Evolutionary conservation across 2,329 filamentous ascomycete species (phyloP).

Genomic region (Xylariaceae sp.): DNA sequence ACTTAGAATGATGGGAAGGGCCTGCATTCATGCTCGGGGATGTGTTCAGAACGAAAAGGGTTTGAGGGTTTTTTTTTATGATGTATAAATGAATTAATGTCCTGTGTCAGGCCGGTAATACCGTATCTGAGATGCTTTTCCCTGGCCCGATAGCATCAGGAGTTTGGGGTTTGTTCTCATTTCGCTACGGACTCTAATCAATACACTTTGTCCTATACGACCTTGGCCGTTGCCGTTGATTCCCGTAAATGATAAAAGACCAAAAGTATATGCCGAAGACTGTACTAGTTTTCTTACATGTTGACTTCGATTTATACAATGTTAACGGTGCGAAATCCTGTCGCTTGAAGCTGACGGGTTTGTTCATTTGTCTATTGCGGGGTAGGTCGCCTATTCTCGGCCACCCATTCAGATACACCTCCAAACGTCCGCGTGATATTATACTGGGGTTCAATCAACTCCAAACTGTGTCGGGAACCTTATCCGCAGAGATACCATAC

Average conservation of each 20-base stretch:
- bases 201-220: constrained; percentile 32
- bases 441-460: no score
- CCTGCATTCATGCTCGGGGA: constrained; percentile 32
- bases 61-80: constrained; percentile 37
- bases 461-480: no score
- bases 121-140: constrained; percentile 42
- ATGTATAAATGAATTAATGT: constrained; percentile 43
- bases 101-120: constrained; percentile 36
- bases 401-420: neutral
- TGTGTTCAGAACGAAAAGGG: constrained; percentile 32
- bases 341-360: neutral
- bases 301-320: no score
- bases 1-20: constrained; percentile 26
- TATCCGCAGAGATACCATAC: neutral
- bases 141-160: constrained; percentile 37
- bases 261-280: neutral
- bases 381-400: constrained; percentile 11
- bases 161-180: constrained; percentile 39
- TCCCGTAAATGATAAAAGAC: neutral
- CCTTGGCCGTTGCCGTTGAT: neutral
- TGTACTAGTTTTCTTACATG: neutral
- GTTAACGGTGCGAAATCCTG: no score
- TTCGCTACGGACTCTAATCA: constrained; percentile 39
- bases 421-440: neutral
- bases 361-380: constrained; percentile 1